Evolutionary conservation across 768 basidiomycete genomes (phyloP).

Genomic region (Tricholoma matsutake): DNA sequence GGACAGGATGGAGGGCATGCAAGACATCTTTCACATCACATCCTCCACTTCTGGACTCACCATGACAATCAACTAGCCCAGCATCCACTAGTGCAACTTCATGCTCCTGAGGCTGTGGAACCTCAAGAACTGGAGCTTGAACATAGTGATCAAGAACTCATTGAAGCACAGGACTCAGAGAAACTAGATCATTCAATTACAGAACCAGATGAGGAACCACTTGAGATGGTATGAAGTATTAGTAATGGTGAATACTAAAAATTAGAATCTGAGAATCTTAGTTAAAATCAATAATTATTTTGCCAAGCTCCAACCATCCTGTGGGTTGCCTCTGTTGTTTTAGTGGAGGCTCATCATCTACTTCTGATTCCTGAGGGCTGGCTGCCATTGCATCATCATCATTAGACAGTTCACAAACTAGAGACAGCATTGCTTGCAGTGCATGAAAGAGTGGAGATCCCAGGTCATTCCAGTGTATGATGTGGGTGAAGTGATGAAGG

Average conservation of each 20-base stretch:
- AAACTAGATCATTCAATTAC: background rate
- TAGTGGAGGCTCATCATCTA: background rate
- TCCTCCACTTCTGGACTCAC: background rate
- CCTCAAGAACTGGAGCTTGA: background rate
- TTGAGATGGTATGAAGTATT: background rate
- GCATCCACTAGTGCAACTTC: background rate
- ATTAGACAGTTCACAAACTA: background rate
- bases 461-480: background rate
- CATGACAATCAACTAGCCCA: background rate
- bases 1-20: background rate
- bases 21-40: background rate
- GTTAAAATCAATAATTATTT: background rate
- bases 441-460: background rate
- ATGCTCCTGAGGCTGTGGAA: no score
- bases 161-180: background rate
- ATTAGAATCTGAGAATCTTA: background rate
- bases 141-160: background rate
- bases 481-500: background rate
- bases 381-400: no score
- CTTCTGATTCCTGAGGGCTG: background rate
- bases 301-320: background rate
- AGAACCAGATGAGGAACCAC: background rate
- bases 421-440: background rate
- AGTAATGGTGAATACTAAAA: background rate
- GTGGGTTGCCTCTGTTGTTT: background rate